Evolutionary conservation across 371 early-diverging fungal genomes (phyloP).

Genomic region (Mortierella sp.): DNA sequence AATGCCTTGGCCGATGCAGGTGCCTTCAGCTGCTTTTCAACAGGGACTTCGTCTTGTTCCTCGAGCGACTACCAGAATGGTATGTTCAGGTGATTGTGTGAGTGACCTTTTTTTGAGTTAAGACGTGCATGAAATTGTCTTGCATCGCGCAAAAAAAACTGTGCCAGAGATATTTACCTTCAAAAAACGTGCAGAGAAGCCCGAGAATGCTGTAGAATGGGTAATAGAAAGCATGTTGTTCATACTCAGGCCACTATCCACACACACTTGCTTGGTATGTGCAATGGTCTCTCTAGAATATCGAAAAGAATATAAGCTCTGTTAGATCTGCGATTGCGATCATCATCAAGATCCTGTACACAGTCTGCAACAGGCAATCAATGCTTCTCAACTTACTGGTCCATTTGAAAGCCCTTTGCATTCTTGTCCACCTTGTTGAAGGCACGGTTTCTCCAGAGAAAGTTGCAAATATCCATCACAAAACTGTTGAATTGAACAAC

Average conservation of each 20-base stretch:
- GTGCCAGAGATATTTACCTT: conserved; percentile 51
- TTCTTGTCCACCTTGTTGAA: conserved; percentile 59
- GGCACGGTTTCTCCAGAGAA: conserved; percentile 66
- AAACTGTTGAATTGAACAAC: conserved; percentile 69
- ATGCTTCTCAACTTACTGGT: conserved; percentile 54
- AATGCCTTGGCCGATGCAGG: conserved; percentile 37
- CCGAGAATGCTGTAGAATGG: conserved; percentile 62
- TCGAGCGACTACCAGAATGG: conserved; percentile 35
- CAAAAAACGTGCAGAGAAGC: conserved; percentile 63
- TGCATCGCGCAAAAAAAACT: neutral
- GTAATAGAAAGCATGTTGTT: conserved; percentile 62
- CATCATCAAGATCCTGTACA: neutral
- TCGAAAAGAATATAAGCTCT: neutral
- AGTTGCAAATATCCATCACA: conserved; percentile 70
- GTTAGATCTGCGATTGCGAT: neutral
- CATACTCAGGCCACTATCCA: conserved; percentile 54
- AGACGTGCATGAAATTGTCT: neutral
- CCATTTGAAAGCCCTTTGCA: conserved; percentile 60
- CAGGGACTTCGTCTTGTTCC: conserved; percentile 17
- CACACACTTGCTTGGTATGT: conserved; percentile 45
- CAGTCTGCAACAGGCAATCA: neutral
- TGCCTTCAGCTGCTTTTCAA: conserved; percentile 33
- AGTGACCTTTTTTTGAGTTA: neutral
- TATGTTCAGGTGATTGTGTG: too few species aligned
- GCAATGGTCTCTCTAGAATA: conserved; percentile 8